Evolutionary conservation across 371 early-diverging fungal species (phyloP), one percentile per base, ranked within the genome.

Genomic region (Umbelopsis sp.): DNA sequence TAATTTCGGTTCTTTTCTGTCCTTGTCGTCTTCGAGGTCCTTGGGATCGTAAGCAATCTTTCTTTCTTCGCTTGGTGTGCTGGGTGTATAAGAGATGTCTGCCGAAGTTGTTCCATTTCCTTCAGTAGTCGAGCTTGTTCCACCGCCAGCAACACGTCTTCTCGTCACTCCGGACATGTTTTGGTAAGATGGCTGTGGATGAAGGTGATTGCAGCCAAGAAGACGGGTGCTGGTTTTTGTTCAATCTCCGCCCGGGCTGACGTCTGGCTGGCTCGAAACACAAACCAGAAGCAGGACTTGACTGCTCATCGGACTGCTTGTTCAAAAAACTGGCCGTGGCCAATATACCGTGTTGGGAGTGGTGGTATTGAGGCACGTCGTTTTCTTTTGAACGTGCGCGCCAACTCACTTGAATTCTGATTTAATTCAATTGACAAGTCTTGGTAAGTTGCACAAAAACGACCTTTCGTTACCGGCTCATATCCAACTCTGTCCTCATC

Each of bases 1-100:
- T 51, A 98, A 78, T 76, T 84, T 78, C 7, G 94, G 94, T 50
- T 82, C 84, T 35, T 83, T 80, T 72, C 88, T 90, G 53, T 83
- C 81, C 69, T 91, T 86, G 69, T 88, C 87, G 63, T 86, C 77
- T 65, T 80, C 84, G 51, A 77, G 78, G 52, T 67, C 67, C 18
- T 67, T 67, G 45, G 84, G 84, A 66, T 84, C 84, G 52, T 72
- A 80, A 12, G 84, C 84, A 53, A 84, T 69, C 69, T 80, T 80
- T 51, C 74, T 80, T 63, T 79, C 81, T 63, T 72, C 35, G 20
- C 62, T 53, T 32, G 69, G 70, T 37, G 70, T 66, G 45, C 32
- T 46, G 63, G 32, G 50, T 51, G 44, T 51, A 6, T 67, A 41
- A 50, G 69, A 70, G 51, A 57, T 66, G 35, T 66, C 62, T 66